Base-by-base conservation (phyloP, 768 basidiomycete genomes). In the Macrolepiota albuminosa region DNA sequence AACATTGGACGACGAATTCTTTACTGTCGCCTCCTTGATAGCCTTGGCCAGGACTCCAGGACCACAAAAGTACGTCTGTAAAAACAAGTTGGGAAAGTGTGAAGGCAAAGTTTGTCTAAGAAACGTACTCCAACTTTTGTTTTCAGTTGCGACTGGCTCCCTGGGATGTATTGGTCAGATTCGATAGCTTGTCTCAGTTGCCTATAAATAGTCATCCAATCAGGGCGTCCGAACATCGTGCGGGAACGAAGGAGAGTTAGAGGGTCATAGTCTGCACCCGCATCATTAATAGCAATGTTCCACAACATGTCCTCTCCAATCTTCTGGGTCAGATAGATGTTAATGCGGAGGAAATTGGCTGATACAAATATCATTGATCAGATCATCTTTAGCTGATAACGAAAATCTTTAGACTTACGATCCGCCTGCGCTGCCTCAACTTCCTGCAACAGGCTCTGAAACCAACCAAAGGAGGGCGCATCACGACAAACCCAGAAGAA, bases 401-500 rank as follows among this genome's bases (percentile, higher is more conserved):
- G 3, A 36, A 31, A 39, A 18, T 46, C 37, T 10, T 54, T 47
- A 29, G 13, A 81, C 91, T 79, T 69, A 93, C 93, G 90, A 78
- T 95, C 91, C 39, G 86, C 85, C 69, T 95, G 93, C 48, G 91
- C 89, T 52, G 84, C 85, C 71, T 97, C 95, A 49, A 97, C 87
- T 70, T 94, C 88, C 68, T 89, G 88, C 61, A 97, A 79, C 55
- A 97, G 76, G 61, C 82, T 86, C 72, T 95, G 92, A 84, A 98
- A 96, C 95, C 95, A 97, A 66, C 93, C 94, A 68, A 97, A 94
- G n/a, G 91, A 91, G n/a, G 92, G 92, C n/a, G 90, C 86, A 65
- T 95, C 91, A 70, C 91, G 88, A 71, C 88, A 91, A 63, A 93
- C 83, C 95, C 94, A 96, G 77, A 96, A 91, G 74, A 96, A 95